phyloP scores from a whole-genome alignment of 768 basidiomycete species.

The Lentinula sp. region DNA sequence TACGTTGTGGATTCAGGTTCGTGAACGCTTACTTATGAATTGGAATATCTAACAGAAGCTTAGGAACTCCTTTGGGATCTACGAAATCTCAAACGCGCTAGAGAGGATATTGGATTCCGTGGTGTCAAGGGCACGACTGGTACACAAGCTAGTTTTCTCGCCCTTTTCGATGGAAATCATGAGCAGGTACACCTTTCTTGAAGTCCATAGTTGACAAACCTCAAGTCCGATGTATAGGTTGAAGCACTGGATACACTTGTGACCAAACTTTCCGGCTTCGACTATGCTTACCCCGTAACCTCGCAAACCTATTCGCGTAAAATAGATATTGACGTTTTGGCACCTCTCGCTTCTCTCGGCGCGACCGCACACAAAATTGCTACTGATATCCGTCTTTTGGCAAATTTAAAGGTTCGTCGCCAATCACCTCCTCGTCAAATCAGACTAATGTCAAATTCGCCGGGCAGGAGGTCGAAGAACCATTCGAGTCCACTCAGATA shows the following conservation, averaged over 20 bases:
- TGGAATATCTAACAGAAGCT: not conserved
- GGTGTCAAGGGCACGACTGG: conserved; percentile 99
- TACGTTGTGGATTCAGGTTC: conserved; percentile 91
- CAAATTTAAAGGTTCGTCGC: conserved; percentile 70
- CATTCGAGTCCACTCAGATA: conserved; percentile 98
- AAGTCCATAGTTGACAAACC: not conserved
- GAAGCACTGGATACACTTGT: conserved; percentile 85
- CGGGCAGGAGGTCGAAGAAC: conserved; percentile 89
- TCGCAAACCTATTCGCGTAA: conserved; percentile 99
- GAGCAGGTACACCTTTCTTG: conserved; percentile 51
- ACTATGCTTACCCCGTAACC: conserved; percentile 94
- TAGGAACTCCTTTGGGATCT: conserved; percentile 96
- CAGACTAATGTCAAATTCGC: not conserved
- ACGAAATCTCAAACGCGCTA: conserved; percentile 82
- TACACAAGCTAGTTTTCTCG: conserved; percentile 92
- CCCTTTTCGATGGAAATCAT: conserved; percentile 93
- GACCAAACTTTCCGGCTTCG: conserved; percentile 87
- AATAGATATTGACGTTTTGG: conserved; percentile 90
- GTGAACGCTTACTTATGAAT: conserved; percentile 1
- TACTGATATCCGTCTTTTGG: conserved; percentile 89
- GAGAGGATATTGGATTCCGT: conserved; percentile 92
- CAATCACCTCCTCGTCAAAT: too few species aligned
- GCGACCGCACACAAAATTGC: conserved; percentile 98
- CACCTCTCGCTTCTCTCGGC: conserved; percentile 84
- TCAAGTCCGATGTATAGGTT: conserved; percentile 42